Percentiles rank a stretch among this genome's conserved stretches.
phyloP scores from a whole-genome alignment of 73 alveolate genomes.

The Paramecium bursaria region DNA sequence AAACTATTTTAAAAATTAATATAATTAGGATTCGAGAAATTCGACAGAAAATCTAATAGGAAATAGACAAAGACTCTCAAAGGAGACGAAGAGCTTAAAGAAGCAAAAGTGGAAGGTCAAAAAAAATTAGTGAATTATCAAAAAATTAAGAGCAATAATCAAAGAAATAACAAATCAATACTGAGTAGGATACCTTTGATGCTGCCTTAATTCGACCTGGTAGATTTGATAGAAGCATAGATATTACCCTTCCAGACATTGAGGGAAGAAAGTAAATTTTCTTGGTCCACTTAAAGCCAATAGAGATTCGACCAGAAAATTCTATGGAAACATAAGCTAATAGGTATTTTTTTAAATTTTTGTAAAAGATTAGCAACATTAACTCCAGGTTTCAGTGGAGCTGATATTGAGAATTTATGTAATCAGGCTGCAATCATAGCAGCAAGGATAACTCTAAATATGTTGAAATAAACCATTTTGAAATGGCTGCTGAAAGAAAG shows the following conservation, averaged over 20 bases:
- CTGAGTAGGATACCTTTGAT: slow-evolving; percentile 92
- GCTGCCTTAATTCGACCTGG: slow-evolving; percentile 97
- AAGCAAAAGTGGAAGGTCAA: too few species aligned
- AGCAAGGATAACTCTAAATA: slow-evolving; percentile 85
- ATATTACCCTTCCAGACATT: slow-evolving; percentile 79
- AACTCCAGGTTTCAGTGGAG: slow-evolving; percentile 98
- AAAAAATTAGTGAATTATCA: too few species aligned
- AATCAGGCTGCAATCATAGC: slow-evolving; percentile 99
- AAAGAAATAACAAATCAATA: too few species aligned
- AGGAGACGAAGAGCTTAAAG: too few species aligned
- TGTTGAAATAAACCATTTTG: slow-evolving; percentile 74
- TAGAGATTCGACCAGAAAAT: slow-evolving; percentile 54
- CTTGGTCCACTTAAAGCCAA: slow-evolving; percentile 67
- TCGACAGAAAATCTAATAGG: too few species aligned
- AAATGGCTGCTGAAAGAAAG: slow-evolving; percentile 78
- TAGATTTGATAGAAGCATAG: slow-evolving; percentile 84
- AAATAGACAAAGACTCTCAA: too few species aligned
- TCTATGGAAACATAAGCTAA: slow-evolving; percentile 68
- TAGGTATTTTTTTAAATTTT: too few species aligned
- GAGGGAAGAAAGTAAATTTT: slow-evolving; percentile 76
- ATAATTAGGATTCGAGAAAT: too few species aligned
- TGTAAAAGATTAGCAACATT: slow-evolving; percentile 89
- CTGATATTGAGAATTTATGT: slow-evolving; percentile 98
- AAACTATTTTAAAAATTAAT: too few species aligned
- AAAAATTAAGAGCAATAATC: too few species aligned